Evolutionary conservation across 2,329 filamentous ascomycete species (phyloP), one percentile per base, ranked within the genome.

Genomic region (Pseudopithomyces chartarum): DNA sequence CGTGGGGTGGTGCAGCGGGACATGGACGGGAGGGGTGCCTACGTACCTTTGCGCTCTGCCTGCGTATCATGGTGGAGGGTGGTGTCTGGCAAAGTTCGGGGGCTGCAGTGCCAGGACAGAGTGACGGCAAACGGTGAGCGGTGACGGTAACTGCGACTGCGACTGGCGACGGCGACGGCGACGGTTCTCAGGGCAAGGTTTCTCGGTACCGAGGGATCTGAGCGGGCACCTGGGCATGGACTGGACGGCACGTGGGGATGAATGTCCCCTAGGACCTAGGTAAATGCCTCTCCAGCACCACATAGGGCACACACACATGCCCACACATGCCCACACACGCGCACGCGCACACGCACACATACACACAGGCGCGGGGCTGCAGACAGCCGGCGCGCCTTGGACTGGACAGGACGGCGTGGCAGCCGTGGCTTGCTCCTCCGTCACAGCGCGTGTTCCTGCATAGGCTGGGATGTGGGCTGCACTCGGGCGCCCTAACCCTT

Each of bases 21-120:
- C 34, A 39, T 20, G 11, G 40, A 33, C 38, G 6, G 1, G n/a
- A 13, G 32, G 13, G 12, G 7, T 36, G 13, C 34, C 33, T 15
- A 22, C 42, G 51, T 63, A 73, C 72, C 64, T 68, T 68, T 64
- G 73, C 72, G 69, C 73, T 75, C 57, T 74, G 71, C 64, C 73
- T 63, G 58, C 73, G 72, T 58, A 68, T 64, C 65, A 75, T 70
- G 63, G 52, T 55, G 54, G 47, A 20, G 50, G 26, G 40, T 39
- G 10, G 6, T 55, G 52, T 22, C 34, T 34, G n/a, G 40, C 34
- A n/a, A 36, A 40, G 32, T 8, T 29, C 36, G 10, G n/a, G n/a
- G n/a, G n/a, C n/a, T 8, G 26, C 26, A 29, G 26, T 29, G 26
- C 26, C n/a, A n/a, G n/a, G n/a, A n/a, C n/a, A n/a, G n/a, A n/a